phyloP scores from a whole-genome alignment of 495 filamentous ascomycete species.

The Annulohypoxylon maeteangense region DNA sequence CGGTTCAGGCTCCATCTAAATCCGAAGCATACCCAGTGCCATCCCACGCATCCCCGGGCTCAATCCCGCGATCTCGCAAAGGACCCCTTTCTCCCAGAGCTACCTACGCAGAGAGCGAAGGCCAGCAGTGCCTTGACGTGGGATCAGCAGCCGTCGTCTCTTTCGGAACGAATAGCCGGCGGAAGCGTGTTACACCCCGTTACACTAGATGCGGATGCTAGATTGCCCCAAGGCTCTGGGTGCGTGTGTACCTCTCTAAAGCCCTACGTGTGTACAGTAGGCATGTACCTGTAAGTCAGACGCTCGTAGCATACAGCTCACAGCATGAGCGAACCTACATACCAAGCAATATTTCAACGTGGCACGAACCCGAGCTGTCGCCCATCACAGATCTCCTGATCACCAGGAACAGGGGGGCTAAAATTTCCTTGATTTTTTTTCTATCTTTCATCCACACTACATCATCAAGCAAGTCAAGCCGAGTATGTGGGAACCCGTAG shows the following conservation, averaged over 20 bases:
- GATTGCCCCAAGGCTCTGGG: constrained; percentile 4
- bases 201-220: constrained; percentile 11
- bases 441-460: background rate
- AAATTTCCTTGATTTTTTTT: no score
- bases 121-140: background rate
- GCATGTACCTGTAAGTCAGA: background rate
- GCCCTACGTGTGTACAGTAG: background rate
- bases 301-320: background rate
- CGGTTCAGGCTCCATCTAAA: background rate
- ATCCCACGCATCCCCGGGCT: background rate
- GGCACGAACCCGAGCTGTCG: background rate
- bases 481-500: background rate
- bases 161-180: background rate
- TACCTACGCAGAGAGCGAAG: no score
- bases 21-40: background rate
- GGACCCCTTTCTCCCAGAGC: background rate
- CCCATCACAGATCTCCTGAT: background rate
- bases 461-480: background rate
- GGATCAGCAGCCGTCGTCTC: background rate
- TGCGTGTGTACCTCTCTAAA: background rate
- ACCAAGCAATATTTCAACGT: background rate
- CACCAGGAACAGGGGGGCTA: background rate
- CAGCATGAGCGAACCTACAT: background rate
- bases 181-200: background rate
- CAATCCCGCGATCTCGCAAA: background rate